Evolutionary conservation across 1,284 basidiomycete genomes (phyloP).

Genomic region (Peniophora sp.): DNA sequence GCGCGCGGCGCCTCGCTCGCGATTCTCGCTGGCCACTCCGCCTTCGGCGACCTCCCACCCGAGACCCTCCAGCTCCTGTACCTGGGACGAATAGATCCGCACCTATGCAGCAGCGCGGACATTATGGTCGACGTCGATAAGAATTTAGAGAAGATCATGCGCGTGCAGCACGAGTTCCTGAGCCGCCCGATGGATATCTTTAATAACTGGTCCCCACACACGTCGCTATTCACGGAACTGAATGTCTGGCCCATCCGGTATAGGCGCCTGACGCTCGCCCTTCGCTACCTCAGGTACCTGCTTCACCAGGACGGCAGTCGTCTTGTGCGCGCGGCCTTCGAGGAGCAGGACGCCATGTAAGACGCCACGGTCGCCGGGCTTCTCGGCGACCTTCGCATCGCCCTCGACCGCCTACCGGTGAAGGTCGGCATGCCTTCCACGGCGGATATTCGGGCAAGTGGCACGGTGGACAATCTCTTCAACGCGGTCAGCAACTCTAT

Average conservation of each 20-base stretch:
- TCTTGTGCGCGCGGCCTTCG: background rate
- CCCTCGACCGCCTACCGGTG: background rate
- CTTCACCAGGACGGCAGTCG: background rate
- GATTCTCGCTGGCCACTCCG: conserved; percentile 11
- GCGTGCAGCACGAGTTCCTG: conserved; percentile 14
- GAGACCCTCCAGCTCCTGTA: conserved; percentile 14
- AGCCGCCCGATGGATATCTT: conserved; percentile 15
- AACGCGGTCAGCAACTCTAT: background rate
- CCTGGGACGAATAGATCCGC: conserved; percentile 21
- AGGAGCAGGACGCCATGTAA: background rate
- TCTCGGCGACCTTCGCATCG: background rate
- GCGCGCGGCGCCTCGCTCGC: conserved; percentile 11
- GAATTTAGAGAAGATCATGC: conserved; percentile 2
- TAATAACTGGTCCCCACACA: conserved; percentile 5
- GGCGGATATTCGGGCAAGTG: background rate
- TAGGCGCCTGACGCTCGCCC: background rate
- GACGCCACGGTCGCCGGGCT: background rate
- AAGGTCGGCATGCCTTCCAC: background rate
- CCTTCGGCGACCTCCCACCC: conserved; percentile 14
- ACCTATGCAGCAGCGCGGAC: conserved; percentile 21
- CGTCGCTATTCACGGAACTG: conserved; percentile 17
- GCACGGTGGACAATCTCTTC: background rate
- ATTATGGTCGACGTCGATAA: conserved; percentile 13
- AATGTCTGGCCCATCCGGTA: background rate
- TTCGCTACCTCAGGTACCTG: background rate